Percentiles rank a stretch among this genome's conserved stretches.
These are phyloP conservation scores for Polytrichum commune DNA, from an alignment of 225 moss, liverwort and hornwort genomes.

Conservation along the genomic window DNA sequence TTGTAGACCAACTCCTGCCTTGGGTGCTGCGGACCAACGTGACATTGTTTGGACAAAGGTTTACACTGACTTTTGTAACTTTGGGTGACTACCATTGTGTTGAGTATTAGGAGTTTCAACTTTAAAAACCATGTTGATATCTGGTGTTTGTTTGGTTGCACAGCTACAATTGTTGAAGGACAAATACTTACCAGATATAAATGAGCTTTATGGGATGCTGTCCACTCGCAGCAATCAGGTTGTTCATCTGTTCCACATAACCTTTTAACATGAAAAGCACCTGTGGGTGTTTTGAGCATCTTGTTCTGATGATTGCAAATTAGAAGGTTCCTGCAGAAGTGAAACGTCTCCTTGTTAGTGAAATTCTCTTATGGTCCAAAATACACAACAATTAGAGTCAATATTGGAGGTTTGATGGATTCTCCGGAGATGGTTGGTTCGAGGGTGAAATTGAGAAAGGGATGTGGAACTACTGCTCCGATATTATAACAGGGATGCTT, in stretches of 20 bases:
- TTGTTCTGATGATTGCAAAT: too few relatives aligned
- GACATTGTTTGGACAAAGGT: conserved; percentile 61
- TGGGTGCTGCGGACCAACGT: conserved; percentile 34
- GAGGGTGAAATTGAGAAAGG: neutral
- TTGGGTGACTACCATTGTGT: neutral
- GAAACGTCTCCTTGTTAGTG: too few relatives aligned
- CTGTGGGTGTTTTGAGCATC: too few relatives aligned
- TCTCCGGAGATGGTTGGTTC: too few relatives aligned
- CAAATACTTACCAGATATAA: conserved; percentile 61
- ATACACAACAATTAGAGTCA: too few relatives aligned
- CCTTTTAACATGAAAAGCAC: too few relatives aligned
- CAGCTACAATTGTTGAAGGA: conserved; percentile 71
- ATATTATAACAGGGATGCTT: neutral
- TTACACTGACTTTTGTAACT: neutral
- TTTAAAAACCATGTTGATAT: neutral
- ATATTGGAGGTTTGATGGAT: too few relatives aligned
- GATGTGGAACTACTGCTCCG: neutral
- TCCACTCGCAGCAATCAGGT: too few relatives aligned
- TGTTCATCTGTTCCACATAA: too few relatives aligned
- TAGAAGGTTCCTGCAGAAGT: too few relatives aligned
- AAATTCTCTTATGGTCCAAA: too few relatives aligned
- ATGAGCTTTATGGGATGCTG: conserved; percentile 45
- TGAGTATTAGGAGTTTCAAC: neutral
- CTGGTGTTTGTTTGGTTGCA: conserved; percentile 19
- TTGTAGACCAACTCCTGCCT: conserved; percentile 19